Conservation (phyloP, 768 basidiomycete species). For the Boletus rubroflammeus region DNA sequence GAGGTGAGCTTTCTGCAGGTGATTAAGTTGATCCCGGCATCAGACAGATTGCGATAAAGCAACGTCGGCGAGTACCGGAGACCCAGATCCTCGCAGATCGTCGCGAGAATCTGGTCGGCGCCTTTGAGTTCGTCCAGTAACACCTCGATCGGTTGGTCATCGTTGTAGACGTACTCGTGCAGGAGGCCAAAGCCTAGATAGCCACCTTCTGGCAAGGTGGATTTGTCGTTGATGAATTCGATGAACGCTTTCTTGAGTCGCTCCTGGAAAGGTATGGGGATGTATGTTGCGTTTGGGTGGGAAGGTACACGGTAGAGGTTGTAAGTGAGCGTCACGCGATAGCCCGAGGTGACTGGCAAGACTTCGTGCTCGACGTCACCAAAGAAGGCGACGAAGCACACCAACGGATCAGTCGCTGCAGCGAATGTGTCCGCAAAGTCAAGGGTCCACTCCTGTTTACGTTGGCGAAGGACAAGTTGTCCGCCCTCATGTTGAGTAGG, state of each 20-base stretch:
- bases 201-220: slow-evolving; percentile 31
- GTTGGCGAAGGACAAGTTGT: background rate
- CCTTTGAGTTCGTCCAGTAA: background rate
- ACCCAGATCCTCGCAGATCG: background rate
- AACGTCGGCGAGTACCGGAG: background rate
- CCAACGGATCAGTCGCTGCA: background rate
- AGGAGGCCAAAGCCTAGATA: slow-evolving; percentile 34
- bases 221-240: slow-evolving; percentile 22
- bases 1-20: background rate
- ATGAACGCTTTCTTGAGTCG: background rate
- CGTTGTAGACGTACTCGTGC: slow-evolving; percentile 27
- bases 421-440: slow-evolving; percentile 31
- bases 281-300: background rate
- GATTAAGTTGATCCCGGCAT: background rate
- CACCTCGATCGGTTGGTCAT: too few relatives aligned
- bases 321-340: slow-evolving; percentile 35
- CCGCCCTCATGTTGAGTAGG: slow-evolving; percentile 30
- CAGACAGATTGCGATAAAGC: background rate
- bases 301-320: background rate
- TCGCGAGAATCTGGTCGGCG: background rate
- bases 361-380: slow-evolving; percentile 30
- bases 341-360: slow-evolving; percentile 36
- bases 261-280: background rate
- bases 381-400: slow-evolving; percentile 40
- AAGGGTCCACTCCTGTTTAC: slow-evolving; percentile 31